These are phyloP conservation scores for Cryptococcus maquisensis DNA, from an alignment of 1,284 basidiomycete species.

Conservation along the genomic window DNA sequence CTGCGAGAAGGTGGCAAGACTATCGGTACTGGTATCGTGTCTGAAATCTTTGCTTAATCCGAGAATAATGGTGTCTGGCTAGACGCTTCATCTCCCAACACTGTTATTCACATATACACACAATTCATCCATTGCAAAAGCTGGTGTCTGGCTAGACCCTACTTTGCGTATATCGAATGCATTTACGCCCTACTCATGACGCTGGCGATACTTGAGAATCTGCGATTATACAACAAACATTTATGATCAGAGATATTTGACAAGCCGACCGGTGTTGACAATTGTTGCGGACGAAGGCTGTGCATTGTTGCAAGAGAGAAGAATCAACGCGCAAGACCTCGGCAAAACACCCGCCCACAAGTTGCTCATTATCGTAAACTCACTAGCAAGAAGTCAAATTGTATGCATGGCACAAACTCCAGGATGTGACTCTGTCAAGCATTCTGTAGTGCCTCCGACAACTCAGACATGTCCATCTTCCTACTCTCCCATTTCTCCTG, in stretches of 20 bases:
- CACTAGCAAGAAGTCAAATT: no score
- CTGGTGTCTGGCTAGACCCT: neutral
- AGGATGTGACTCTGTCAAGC: no score
- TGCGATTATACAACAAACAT: no score
- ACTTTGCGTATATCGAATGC: neutral
- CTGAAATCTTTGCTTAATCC: slow-evolving; percentile 61
- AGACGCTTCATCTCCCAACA: neutral
- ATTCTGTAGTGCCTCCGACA: no score
- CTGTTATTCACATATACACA: slow-evolving; percentile 5
- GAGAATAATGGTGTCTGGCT: neutral
- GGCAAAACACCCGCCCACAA: no score
- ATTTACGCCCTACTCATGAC: slow-evolving; percentile 16
- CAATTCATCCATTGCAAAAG: slow-evolving; percentile 6
- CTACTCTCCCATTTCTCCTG: slow-evolving; percentile 26
- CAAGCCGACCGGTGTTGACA: no score
- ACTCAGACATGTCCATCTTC: slow-evolving; percentile 8
- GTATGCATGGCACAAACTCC: neutral
- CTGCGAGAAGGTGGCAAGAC: slow-evolving; percentile 96
- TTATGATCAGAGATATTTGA: no score
- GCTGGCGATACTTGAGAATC: no score
- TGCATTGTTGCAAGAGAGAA: no score
- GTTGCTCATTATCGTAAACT: no score
- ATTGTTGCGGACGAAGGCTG: no score
- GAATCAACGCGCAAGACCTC: no score
- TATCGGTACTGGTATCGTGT: slow-evolving; percentile 84